Conservation (phyloP, 768 basidiomycete genomes). For the Dioszegia aurantiaca region DNA sequence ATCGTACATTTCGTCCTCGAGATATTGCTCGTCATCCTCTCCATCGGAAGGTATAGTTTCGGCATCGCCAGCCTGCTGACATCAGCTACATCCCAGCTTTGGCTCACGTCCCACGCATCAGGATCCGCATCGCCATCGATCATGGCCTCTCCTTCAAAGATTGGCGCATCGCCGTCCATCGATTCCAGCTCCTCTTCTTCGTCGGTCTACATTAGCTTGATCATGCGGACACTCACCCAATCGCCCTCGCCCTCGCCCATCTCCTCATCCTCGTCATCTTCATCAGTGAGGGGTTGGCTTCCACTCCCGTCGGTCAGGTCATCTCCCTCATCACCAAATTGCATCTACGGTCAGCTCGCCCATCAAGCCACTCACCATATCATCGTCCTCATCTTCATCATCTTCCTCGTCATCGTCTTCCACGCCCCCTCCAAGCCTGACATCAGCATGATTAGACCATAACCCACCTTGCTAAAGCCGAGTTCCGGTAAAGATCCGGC, state of each 20-base stretch:
- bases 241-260: slow-evolving; percentile 31
- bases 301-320: slow-evolving; percentile 41
- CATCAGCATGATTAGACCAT: slow-evolving; percentile 54
- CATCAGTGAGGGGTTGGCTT: slow-evolving; percentile 36
- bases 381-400: slow-evolving; percentile 41
- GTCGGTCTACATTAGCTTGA: slow-evolving; percentile 19
- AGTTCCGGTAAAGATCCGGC: slow-evolving; percentile 91
- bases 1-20: slow-evolving; percentile 50
- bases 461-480: slow-evolving; percentile 85
- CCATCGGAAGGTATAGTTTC: slow-evolving; percentile 3
- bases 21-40: slow-evolving; percentile 54
- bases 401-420: slow-evolving; percentile 62
- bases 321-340: slow-evolving; percentile 28
- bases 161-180: slow-evolving; percentile 5
- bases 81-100: not conserved
- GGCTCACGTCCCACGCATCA: slow-evolving; percentile 25
- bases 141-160: slow-evolving; percentile 8
- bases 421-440: slow-evolving; percentile 56
- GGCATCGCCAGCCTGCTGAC: slow-evolving; percentile 7
- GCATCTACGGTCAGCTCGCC: slow-evolving; percentile 2
- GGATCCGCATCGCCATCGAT: slow-evolving; percentile 56
- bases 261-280: slow-evolving; percentile 55
- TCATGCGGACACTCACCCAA: slow-evolving; percentile 30
- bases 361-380: not conserved
- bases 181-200: slow-evolving; percentile 31